Evolutionary conservation across 2,329 filamentous ascomycete species (phyloP).

Genomic region (Geosmithia morbida): DNA sequence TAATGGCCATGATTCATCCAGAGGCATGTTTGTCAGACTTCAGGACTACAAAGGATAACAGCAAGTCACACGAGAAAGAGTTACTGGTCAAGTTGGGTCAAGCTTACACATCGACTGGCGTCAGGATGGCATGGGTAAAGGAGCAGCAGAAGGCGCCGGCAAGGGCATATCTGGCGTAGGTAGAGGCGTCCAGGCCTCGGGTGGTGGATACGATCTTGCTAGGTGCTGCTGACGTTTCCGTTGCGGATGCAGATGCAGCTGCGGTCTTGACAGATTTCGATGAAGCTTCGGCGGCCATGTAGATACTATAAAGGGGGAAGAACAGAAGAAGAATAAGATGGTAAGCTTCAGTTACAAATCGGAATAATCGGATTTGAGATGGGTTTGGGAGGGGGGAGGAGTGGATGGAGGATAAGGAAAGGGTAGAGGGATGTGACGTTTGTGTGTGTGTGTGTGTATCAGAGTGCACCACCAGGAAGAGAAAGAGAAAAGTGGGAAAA

Average conservation of each 20-base stretch:
- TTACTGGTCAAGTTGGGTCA: not conserved
- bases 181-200: not conserved
- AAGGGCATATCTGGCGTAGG: constrained; percentile 78
- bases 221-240: constrained; percentile 11
- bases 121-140: constrained; percentile 80
- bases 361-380: not conserved
- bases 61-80: constrained; percentile 1
- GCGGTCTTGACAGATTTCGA: no score
- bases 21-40: constrained; percentile 7
- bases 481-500: constrained; percentile 6
- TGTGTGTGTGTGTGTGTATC: no score
- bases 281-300: no score
- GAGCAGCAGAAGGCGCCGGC: constrained; percentile 89
- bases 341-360: constrained; percentile 9
- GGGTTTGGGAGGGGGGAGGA: not conserved
- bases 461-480: no score
- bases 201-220: no score
- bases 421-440: no score
- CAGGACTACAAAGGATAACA: no score
- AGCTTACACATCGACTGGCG: constrained; percentile 86
- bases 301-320: constrained; percentile 18
- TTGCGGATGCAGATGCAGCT: no score
- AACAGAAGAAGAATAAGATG: constrained; percentile 16
- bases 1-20: no score
- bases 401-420: constrained; percentile 1